These are phyloP conservation scores for Suillus alpinus DNA, from an alignment of 768 basidiomycete species.

Conservation along the genomic window DNA sequence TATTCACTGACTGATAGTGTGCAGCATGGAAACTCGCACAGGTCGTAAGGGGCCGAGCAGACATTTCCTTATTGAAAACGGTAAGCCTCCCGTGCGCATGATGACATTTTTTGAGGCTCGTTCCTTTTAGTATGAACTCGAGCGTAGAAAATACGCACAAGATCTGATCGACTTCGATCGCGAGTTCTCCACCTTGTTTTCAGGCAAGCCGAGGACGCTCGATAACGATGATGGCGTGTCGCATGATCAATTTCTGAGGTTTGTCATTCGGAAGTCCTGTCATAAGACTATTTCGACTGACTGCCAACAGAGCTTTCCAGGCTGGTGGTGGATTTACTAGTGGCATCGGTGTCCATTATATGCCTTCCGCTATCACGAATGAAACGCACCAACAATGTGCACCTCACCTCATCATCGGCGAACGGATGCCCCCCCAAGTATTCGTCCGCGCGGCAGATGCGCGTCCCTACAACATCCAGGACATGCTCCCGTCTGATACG, in stretches of 20 bases:
- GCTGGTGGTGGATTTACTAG: slow-evolving; percentile 36
- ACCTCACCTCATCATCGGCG: slow-evolving; percentile 30
- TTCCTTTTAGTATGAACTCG: slow-evolving; percentile 57
- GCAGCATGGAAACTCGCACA: slow-evolving; percentile 47
- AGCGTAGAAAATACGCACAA: slow-evolving; percentile 65
- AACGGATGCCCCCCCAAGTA: slow-evolving; percentile 36
- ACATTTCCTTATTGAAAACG: slow-evolving; percentile 36
- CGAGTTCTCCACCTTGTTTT: slow-evolving; percentile 60
- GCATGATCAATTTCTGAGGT: slow-evolving; percentile 36
- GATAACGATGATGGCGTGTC: slow-evolving; percentile 32
- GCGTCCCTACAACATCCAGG: slow-evolving; percentile 38
- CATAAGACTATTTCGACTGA: not conserved
- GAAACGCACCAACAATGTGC: slow-evolving; percentile 30
- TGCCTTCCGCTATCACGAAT: slow-evolving; percentile 33
- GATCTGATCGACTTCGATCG: slow-evolving; percentile 73
- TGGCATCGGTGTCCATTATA: slow-evolving; percentile 39
- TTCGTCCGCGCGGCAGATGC: slow-evolving; percentile 36
- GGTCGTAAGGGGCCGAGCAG: slow-evolving; percentile 43
- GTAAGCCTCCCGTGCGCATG: slow-evolving; percentile 21
- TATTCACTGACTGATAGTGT: not conserved
- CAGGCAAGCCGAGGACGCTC: slow-evolving; percentile 56
- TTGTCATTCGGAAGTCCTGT: not conserved
- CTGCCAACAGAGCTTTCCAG: slow-evolving; percentile 30
- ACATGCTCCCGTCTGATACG: slow-evolving; percentile 34
- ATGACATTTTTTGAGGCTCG: not conserved